Evolutionary conservation across 768 basidiomycete species (phyloP), one percentile per base, ranked within the genome.

Genomic region (Punctularia strigosozonata): DNA sequence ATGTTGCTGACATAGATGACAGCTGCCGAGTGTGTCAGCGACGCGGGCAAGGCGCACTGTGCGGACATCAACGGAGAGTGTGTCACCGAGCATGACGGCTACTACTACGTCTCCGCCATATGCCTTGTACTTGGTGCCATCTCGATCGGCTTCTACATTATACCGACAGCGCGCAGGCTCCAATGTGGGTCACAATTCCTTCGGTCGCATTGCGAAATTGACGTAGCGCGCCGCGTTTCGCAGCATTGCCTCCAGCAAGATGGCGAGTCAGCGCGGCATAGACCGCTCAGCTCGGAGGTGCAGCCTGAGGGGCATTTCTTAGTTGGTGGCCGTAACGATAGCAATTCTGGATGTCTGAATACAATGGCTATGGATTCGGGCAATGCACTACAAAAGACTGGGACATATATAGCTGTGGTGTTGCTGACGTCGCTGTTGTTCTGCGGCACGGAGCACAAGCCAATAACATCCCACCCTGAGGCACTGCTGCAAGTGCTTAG

Each of bases 11-110:
- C n/a, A 15, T 12, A 24, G 18, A 37, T 41, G 21, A 14, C 19
- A 89, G 87, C 79, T 15, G 60, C 72, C 10, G 94, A 97, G 57
- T 98, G 95, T 58, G 82, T 91, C 25, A 88, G 90, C 4, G 94
- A 98, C 10, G 78, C 80, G 42, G 95, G 94, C 18, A 94, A 91
- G 53, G 64, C 71, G 5, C 59, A 67, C 4, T 98, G 95, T 58
- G 64, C 69, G 17, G 73, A 76, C 2, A 65, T 86, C 38, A 79
- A 72, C 8, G 95, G 95, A 1, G 59, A 66, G 28, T 99, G 95
- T 57, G 64, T 84, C 36, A 86, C 80, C 1, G 77, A 86, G 57
- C 71, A 71, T 18, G 95, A 99, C 58, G 95, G 95, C 8, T 98
- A 94, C 60, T 98, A 91, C 58, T 70, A 77, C 42, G 75, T 92